Evolutionary conservation across 179 eudicot genomes (phyloP), one percentile per base, ranked within the genome.

Genomic region (Silene coronaria): DNA sequence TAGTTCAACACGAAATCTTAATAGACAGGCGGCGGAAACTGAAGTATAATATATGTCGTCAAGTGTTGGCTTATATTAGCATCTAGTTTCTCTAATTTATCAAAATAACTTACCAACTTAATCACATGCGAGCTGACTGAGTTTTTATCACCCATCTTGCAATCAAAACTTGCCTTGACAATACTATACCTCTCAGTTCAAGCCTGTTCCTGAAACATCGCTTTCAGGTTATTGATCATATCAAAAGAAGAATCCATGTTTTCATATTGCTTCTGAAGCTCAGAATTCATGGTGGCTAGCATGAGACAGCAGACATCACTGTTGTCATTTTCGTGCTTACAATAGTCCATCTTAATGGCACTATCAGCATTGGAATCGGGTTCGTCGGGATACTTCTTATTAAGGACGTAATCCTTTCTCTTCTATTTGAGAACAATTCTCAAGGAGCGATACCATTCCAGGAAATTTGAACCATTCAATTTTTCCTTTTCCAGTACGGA

Each of bases 211-310:
- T 60, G 64, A 60, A 60, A 60, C 64, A 23, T 60, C 27, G 64
- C 64, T 60, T 23, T 60, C 27, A 60, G 27, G 13, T 23, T 60
- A n/a, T 60, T 21, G 11, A 60, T 60, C 30, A 60, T 60, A 19
- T 60, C 64, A 23, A n/a, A 60, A 60, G 64, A 28, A 19, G 6
- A n/a, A 6, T 6, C 28, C 27, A 23, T 60, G 64, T 60, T 59
- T 59, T 59, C 64, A 22, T 60, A 60, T 60, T 60, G 64, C 64
- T 60, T 60, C 28, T 60, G 4, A 60, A 60, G 30, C 58, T 51
- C 58, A 51, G n/a, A 51, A 51, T 51, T 51, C 58, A 51, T 51
- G 58, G 58, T 51, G 2, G 27, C 30, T 60, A 60, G 24, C 64
- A 60, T 60, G 27, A 60, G 27, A 60, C 64, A 60, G 9, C 23